Conservation (phyloP, 2,329 filamentous ascomycete genomes). For the Ceratocystis eucalypticola region DNA sequence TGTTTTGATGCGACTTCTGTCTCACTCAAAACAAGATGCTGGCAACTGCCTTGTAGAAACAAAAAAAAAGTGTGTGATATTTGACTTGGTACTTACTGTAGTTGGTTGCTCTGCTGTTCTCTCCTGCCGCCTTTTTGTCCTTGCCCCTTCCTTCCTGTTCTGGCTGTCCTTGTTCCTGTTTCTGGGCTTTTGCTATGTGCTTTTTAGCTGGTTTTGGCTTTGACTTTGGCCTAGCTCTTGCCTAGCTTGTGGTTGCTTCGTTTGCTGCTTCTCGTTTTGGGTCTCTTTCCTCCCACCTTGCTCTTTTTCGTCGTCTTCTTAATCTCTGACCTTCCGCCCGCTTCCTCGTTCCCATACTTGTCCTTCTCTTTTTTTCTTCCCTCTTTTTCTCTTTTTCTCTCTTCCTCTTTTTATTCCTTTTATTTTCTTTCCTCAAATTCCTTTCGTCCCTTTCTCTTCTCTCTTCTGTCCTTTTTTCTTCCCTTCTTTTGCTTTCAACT, state of each 20-base stretch:
- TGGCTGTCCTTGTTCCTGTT: background rate
- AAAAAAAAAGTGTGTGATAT: background rate
- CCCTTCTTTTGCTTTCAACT: background rate
- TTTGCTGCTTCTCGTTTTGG: background rate
- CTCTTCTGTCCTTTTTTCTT: slow-evolving; percentile 2
- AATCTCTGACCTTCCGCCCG: slow-evolving; percentile 12
- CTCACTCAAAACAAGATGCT: background rate
- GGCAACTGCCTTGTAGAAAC: background rate
- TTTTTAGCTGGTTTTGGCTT: background rate
- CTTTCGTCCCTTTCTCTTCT: slow-evolving; percentile 10
- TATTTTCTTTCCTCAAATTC: slow-evolving; percentile 4
- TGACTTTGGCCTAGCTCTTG: slow-evolving; percentile 1
- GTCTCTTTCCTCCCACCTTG: background rate
- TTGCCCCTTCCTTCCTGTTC: slow-evolving; percentile 13
- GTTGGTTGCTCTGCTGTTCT: background rate
- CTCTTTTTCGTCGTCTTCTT: slow-evolving; percentile 5
- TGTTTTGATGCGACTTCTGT: background rate
- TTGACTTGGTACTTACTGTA: background rate
- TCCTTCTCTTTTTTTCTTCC: slow-evolving; percentile 21
- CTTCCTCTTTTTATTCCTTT: slow-evolving; percentile 3
- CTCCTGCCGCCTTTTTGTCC: background rate
- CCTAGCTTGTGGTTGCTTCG: background rate
- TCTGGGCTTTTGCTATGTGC: background rate
- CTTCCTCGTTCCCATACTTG: background rate
- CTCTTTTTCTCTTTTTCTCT: slow-evolving; percentile 10